Evolutionary conservation across 2,329 filamentous ascomycete species (phyloP).

Genomic region (Hawksworthiomyces lignivorus): DNA sequence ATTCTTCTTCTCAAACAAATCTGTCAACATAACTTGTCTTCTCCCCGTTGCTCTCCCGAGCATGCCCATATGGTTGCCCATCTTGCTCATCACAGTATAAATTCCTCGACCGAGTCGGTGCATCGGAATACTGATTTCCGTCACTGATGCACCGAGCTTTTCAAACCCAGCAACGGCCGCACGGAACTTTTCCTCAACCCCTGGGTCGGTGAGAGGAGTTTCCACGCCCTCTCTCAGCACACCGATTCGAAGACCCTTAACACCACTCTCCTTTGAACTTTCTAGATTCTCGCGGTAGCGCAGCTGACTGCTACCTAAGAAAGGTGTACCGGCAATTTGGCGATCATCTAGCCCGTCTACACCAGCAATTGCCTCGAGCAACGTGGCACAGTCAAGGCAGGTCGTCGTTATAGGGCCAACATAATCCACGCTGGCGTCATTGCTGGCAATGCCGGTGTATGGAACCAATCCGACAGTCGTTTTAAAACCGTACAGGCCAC

Average conservation of each 20-base stretch:
- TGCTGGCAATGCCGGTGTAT: slow-evolving; percentile 24
- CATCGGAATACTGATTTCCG: slow-evolving; percentile 21
- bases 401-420: slow-evolving; percentile 23
- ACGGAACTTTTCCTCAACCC: slow-evolving; percentile 18
- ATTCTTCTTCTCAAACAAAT: too few relatives aligned
- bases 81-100: slow-evolving; percentile 14
- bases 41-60: too few relatives aligned
- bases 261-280: slow-evolving; percentile 7
- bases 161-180: slow-evolving; percentile 20
- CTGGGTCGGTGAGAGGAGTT: slow-evolving; percentile 16
- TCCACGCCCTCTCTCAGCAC: slow-evolving; percentile 22
- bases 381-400: slow-evolving; percentile 21
- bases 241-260: slow-evolving; percentile 23
- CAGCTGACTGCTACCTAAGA: slow-evolving; percentile 1
- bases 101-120: slow-evolving; percentile 18
- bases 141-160: slow-evolving; percentile 21
- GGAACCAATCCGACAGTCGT: slow-evolving; percentile 26
- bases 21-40: too few relatives aligned
- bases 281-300: slow-evolving; percentile 12
- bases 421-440: slow-evolving; percentile 24
- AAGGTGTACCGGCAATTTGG: slow-evolving; percentile 17
- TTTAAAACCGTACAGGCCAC: slow-evolving; percentile 26
- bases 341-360: slow-evolving; percentile 26
- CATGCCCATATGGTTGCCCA: too few relatives aligned
- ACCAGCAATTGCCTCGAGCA: slow-evolving; percentile 25